Percentiles rank a stretch among this genome's conserved stretches.
These are phyloP conservation scores for Agapanthus africanus DNA, from an alignment of 106 monocot species.

Conservation along the genomic window DNA sequence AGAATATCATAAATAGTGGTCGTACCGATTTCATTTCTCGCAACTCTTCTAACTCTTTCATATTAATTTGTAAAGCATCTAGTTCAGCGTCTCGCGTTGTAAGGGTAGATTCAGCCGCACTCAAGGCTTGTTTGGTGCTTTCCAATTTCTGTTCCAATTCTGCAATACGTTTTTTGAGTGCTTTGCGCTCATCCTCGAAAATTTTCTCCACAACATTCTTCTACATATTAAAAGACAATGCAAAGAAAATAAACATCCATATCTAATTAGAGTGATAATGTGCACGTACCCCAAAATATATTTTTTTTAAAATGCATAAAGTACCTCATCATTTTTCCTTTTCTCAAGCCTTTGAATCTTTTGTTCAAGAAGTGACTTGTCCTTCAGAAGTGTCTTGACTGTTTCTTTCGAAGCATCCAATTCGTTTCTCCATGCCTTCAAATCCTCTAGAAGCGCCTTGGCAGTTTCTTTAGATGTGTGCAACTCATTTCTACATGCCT, in stretches of 20 bases:
- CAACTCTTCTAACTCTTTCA: conserved; percentile 87
- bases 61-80: conserved; percentile 50
- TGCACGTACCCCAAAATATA: too few relatives aligned
- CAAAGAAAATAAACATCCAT: background rate
- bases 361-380: conserved; percentile 73
- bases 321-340: conserved; percentile 85
- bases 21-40: conserved; percentile 86
- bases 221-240: conserved; percentile 26
- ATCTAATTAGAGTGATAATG: too few relatives aligned
- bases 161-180: conserved; percentile 29
- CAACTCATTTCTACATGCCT: conserved; percentile 41
- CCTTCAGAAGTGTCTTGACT: conserved; percentile 45
- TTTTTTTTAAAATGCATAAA: too few relatives aligned
- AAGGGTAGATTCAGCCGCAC: conserved; percentile 56
- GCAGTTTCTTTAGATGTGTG: conserved; percentile 50
- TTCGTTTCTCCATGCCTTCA: conserved; percentile 44
- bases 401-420: conserved; percentile 56
- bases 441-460: conserved; percentile 50
- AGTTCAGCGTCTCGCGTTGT: conserved; percentile 47
- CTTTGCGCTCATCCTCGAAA: conserved; percentile 55
- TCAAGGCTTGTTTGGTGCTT: conserved; percentile 31
- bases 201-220: conserved; percentile 32
- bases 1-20: background rate
- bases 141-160: conserved; percentile 73
- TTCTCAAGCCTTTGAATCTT: conserved; percentile 66